Percentiles rank a stretch among this genome's conserved stretches.
Evolutionary conservation across 352 stramenopile species (phyloP).

Genomic region (Aphanomyces invadans): DNA sequence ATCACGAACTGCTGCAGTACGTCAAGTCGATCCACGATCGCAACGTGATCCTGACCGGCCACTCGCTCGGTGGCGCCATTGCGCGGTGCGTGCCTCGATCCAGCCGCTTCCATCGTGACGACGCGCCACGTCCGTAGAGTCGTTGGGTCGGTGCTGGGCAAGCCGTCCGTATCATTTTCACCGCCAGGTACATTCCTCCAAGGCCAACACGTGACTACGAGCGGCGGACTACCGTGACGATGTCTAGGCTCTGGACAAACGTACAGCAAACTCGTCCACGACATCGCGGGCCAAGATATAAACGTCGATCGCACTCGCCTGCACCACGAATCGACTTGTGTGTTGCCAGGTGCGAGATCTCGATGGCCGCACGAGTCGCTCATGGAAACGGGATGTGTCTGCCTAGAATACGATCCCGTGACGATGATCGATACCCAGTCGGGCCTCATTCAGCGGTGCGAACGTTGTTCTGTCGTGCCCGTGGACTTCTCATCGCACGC

Average conservation of each 20-base stretch:
- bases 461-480: background rate
- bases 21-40: constrained; percentile 67
- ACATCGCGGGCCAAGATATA: constrained; percentile 59
- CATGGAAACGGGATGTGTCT: background rate
- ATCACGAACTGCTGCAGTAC: constrained; percentile 79
- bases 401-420: constrained; percentile 74
- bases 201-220: background rate
- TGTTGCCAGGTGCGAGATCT: constrained; percentile 14
- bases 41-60: constrained; percentile 77
- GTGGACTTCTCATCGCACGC: background rate
- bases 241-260: constrained; percentile 63
- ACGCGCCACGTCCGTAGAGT: constrained; percentile 26
- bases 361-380: too few relatives aligned
- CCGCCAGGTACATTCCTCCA: constrained; percentile 37
- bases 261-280: constrained; percentile 83
- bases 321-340: constrained; percentile 56
- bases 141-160: constrained; percentile 66
- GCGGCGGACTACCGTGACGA: background rate
- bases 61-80: constrained; percentile 85
- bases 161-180: constrained; percentile 79
- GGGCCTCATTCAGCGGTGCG: constrained; percentile 61
- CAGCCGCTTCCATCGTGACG: background rate
- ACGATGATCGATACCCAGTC: constrained; percentile 84
- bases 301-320: constrained; percentile 67
- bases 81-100: constrained; percentile 31